Percentiles rank a stretch among this genome's conserved stretches.
Conservation (phyloP, 495 filamentous ascomycete genomes). For the Penicillium goetzii region DNA sequence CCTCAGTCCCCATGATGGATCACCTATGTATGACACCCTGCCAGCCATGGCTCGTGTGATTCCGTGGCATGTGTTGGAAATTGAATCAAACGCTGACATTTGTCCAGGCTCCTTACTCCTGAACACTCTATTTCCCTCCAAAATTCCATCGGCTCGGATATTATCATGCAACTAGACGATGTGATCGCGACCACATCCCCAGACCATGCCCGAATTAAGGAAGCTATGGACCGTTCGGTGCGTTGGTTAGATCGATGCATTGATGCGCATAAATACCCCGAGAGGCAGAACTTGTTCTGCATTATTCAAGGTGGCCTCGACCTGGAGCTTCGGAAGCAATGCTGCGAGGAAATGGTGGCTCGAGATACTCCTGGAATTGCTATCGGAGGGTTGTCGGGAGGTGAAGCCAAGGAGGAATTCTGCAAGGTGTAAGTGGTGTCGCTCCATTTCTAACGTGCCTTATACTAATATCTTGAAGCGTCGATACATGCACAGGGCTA, state of each 20-base stretch:
- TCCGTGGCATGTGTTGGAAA: background rate
- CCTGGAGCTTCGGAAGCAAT: slow-evolving; percentile 82
- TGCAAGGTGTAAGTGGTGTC: slow-evolving; percentile 56
- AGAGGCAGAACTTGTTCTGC: slow-evolving; percentile 93
- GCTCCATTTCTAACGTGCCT: background rate
- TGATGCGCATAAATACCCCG: slow-evolving; percentile 82
- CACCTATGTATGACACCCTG: slow-evolving; percentile 69
- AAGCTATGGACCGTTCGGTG: slow-evolving; percentile 95
- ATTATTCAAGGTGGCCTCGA: slow-evolving; percentile 97
- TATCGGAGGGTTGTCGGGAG: slow-evolving; percentile 91
- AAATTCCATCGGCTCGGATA: slow-evolving; percentile 96
- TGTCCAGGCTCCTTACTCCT: slow-evolving; percentile 77
- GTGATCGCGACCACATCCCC: slow-evolving; percentile 95
- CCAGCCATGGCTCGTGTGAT: background rate
- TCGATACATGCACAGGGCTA: slow-evolving; percentile 80
- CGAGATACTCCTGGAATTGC: slow-evolving; percentile 94
- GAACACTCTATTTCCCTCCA: slow-evolving; percentile 97
- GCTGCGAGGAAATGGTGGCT: slow-evolving; percentile 86
- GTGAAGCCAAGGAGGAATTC: slow-evolving; percentile 71
- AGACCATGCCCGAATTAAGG: slow-evolving; percentile 80
- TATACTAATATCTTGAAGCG: slow-evolving; percentile 49
- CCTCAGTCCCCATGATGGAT: slow-evolving; percentile 89
- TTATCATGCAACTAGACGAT: slow-evolving; percentile 99
- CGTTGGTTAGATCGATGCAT: slow-evolving; percentile 99
- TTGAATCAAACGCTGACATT: slow-evolving; percentile 8